Base-by-base conservation (phyloP, 345 rosid genomes). In the Excoecaria agallocha region DNA sequence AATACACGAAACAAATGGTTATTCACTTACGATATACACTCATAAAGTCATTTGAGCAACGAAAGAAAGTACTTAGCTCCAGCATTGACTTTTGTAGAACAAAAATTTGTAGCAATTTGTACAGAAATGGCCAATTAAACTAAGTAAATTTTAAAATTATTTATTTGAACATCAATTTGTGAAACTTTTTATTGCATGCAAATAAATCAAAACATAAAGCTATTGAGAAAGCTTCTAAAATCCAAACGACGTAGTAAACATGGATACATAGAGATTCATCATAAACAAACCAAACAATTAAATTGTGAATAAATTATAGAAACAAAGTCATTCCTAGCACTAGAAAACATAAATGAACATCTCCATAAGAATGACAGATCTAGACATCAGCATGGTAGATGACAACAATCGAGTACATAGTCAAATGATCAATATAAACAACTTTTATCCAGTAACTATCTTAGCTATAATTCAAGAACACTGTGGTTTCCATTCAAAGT, bases 71-170 rank as follows among this genome's bases (percentile, higher is more conserved):
- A 88, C 63, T 79, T 85, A 78, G 87, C 86, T 79, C 92, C 93
- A 80, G 89, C 95, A 64, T 87, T 87, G 89, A 89, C 87, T 78
- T 80, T 90, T 76, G 89, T 88, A 78, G 96, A 87, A 81, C 90
- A 91, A 85, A 94, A 94, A 80, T 86, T 90, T 76, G 90, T 82
- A 52, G 97, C 86, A 83, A 94, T 87, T 97, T 94, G 93, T 46
- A 79, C 10, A 57, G 43, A 62, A 61, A 76, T 65, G 76, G 63
- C 74, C 65, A 79, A 69, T 56, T 19, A 69, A 38, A 62, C 24
- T 58, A 64, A 56, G 45, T 61, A 46, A n/a, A 38, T 43, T 72
- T 76, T n/a, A 43, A 30, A 55, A 15, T 22, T 49, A 63, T 59
- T 55, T 8, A 66, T 19, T 48, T 20, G 25, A 68, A 3, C 71